These are phyloP conservation scores for Penicillium nucicola DNA, from an alignment of 495 filamentous ascomycete species.

Conservation along the genomic window DNA sequence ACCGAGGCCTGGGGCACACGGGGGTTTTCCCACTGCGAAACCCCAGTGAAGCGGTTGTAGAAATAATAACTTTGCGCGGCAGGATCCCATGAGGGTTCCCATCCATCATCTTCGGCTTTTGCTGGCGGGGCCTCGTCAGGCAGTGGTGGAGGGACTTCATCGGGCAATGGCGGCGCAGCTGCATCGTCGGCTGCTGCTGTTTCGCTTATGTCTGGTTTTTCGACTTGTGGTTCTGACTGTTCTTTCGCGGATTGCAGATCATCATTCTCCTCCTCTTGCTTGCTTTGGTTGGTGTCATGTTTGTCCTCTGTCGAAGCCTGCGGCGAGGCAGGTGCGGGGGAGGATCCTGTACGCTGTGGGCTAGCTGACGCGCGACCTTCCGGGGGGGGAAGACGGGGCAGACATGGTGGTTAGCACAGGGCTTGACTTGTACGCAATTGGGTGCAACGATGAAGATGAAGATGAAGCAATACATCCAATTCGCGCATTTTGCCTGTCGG, in stretches of 20 bases:
- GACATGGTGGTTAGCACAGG: constrained; percentile 11
- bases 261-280: constrained; percentile 9
- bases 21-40: constrained; percentile 88
- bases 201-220: constrained; percentile 9
- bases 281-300: constrained; percentile 3
- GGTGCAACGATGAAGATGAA: neutral
- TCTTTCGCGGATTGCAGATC: neutral
- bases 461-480: neutral
- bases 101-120: constrained; percentile 70
- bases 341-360: neutral
- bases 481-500: neutral
- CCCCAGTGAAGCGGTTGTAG: constrained; percentile 75
- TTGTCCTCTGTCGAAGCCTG: constrained; percentile 7
- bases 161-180: constrained; percentile 49
- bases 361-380: neutral
- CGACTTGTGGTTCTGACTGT: constrained; percentile 13
- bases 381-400: constrained; percentile 2
- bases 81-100: constrained; percentile 81
- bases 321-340: constrained; percentile 6
- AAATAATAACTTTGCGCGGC: constrained; percentile 76
- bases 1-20: constrained; percentile 55
- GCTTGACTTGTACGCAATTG: neutral
- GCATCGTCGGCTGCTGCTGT: constrained; percentile 16
- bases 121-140: constrained; percentile 53
- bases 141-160: constrained; percentile 48